Base-by-base conservation (phyloP, 1,139 yeast genomes). In the Suhomyces ambrosiae region DNA sequence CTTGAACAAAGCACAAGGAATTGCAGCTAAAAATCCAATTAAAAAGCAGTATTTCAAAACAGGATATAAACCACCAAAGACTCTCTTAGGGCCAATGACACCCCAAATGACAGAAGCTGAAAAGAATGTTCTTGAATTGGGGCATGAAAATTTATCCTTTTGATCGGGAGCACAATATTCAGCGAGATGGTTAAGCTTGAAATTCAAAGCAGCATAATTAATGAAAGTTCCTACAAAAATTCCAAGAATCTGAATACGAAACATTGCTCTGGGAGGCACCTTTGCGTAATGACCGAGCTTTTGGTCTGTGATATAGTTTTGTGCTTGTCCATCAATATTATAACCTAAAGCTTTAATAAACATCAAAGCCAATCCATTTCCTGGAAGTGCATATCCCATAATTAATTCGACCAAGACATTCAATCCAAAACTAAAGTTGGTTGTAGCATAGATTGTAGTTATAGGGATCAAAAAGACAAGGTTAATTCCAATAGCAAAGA, bases 91-190 rank as follows among this genome's bases (percentile, higher is more conserved):
- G 1, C 85, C 86, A 47, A 80, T 74, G 8, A 76, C 76, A 40
- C 86, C 86, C 87, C 87, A 82, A 32, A 78, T 66, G 26, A 82
- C 71, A 3, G 82, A 72, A 7, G 86, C 79, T 34, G 69, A 68
- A 60, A 65, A 80, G 54, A 72, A 79, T 1, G 72, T 73, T 24
- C 55, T 60, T 11, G 71, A 68, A 30, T 54, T 60, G 21, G 77
- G 79, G 53, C 85, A 79, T 1, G 74, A 61, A 52, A 75, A 77
- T 17, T 61, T 60, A 18, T 69, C 58, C 7, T 52, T 35, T 41
- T 77, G 78, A 23, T 53, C 48, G 11, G 68, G 58, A 3, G 58
- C 53, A 58, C 86, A 81, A 46, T 75, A 61, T 35, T 68, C 74
- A 10, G 60, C 54, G 41, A 78, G 61, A 41, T 68, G 67, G 22